phyloP scores from a whole-genome alignment of 2,329 filamentous ascomycete genomes.

The Colletotrichum sublineola region DNA sequence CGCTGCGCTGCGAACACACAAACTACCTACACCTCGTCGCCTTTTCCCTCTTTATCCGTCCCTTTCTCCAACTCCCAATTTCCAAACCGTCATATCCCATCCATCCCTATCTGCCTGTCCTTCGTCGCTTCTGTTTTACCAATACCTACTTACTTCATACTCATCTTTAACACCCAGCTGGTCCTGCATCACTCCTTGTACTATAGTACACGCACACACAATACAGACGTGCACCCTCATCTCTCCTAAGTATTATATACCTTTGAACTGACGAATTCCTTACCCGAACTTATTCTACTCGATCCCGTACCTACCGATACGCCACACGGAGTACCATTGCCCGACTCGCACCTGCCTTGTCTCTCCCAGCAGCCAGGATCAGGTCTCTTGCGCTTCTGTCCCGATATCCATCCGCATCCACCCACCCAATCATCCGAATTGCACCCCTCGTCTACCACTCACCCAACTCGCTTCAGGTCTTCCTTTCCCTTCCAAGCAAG shows the following conservation, averaged over 20 bases:
- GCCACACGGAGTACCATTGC: slow-evolving; percentile 2
- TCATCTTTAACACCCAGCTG: slow-evolving; percentile 10
- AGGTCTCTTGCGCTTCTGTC: slow-evolving; percentile 26
- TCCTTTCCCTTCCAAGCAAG: slow-evolving; percentile 33
- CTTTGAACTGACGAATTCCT: slow-evolving; percentile 7
- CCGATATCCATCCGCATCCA: slow-evolving; percentile 33
- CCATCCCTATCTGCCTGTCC: slow-evolving; percentile 15
- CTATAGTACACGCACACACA: neutral
- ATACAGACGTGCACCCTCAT: slow-evolving; percentile 1
- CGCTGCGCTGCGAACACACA: neutral
- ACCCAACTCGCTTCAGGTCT: slow-evolving; percentile 14
- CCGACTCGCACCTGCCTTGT: slow-evolving; percentile 26
- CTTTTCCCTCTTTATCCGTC: neutral
- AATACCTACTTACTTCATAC: neutral
- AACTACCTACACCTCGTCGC: neutral
- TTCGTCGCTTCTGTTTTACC: neutral
- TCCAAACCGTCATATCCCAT: slow-evolving; percentile 20
- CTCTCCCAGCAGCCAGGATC: slow-evolving; percentile 23
- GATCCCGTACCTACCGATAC: neutral
- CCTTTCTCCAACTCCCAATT: slow-evolving; percentile 4
- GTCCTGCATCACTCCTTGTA: slow-evolving; percentile 4
- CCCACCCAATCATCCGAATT: slow-evolving; percentile 39
- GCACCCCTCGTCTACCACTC: slow-evolving; percentile 37
- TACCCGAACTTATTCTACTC: slow-evolving; percentile 3
- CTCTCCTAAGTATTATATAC: neutral